Evolutionary conservation across 495 filamentous ascomycete genomes (phyloP).

Genomic region (Aspergillus sclerotioniger): DNA sequence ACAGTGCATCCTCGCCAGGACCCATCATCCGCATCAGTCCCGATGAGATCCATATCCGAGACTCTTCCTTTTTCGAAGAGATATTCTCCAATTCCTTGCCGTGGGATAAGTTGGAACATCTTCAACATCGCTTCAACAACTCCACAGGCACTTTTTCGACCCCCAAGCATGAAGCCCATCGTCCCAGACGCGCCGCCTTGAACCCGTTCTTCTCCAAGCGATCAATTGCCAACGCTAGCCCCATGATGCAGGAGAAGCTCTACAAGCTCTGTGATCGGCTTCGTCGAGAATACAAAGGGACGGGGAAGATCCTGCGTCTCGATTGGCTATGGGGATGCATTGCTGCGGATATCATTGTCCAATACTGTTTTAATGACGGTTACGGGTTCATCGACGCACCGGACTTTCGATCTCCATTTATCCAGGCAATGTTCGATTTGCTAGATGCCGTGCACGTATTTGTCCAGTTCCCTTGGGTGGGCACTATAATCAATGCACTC

Average conservation of each 20-base stretch:
- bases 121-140: conserved; percentile 14
- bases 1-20: conserved; percentile 22
- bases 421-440: conserved; percentile 14
- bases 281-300: conserved; percentile 9
- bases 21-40: conserved; percentile 50
- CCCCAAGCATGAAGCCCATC: conserved; percentile 30
- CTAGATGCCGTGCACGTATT: conserved; percentile 16
- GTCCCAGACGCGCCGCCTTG: conserved; percentile 28
- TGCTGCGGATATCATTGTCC: conserved; percentile 15
- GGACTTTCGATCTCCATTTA: conserved; percentile 13
- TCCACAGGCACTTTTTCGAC: conserved; percentile 14
- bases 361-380: conserved; percentile 10
- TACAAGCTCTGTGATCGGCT: conserved; percentile 9
- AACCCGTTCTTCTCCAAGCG: conserved; percentile 31
- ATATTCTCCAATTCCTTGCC: conserved; percentile 19
- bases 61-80: conserved; percentile 35
- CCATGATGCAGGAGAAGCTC: conserved; percentile 15
- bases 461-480: conserved; percentile 11
- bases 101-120: conserved; percentile 18
- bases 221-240: conserved; percentile 12
- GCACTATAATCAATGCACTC: conserved; percentile 6
- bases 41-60: conserved; percentile 43
- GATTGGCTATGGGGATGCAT: conserved; percentile 18
- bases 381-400: conserved; percentile 13
- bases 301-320: conserved; percentile 12